Percentiles rank a stretch among this genome's conserved stretches.
phyloP scores from a whole-genome alignment of 345 rosid species.

The Garcia nutans region DNA sequence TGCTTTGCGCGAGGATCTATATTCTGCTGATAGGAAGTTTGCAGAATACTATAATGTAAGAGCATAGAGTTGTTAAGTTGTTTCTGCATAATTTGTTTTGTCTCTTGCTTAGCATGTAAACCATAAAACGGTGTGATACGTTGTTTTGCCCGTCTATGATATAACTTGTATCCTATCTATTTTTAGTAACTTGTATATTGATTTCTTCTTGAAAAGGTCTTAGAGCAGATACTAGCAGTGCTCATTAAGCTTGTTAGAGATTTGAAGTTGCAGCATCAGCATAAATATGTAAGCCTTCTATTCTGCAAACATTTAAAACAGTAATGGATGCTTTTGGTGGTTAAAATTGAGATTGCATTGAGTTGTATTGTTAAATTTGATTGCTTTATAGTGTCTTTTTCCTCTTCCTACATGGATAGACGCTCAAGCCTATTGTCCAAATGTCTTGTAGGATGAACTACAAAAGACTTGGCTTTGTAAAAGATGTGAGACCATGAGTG shows the following conservation, averaged over 20 bases:
- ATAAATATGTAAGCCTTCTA: conserved; percentile 67
- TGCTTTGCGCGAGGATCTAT: conserved; percentile 86
- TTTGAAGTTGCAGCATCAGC: conserved; percentile 91
- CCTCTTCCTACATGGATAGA: not conserved
- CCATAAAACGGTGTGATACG: not conserved
- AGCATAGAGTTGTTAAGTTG: conserved; percentile 13
- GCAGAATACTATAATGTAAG: conserved; percentile 89
- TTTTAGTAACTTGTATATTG: conserved; percentile 12
- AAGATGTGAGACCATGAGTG: conserved; percentile 96
- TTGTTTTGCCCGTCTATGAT: not conserved
- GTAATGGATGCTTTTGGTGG: too few species aligned
- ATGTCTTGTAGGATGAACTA: conserved; percentile 64
- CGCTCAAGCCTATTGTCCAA: conserved; percentile 7
- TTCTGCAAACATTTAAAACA: not conserved
- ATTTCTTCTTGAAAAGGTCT: conserved; percentile 52
- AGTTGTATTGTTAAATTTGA: not conserved
- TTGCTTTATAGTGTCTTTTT: not conserved
- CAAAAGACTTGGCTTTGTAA: conserved; percentile 94
- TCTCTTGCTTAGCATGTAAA: not conserved
- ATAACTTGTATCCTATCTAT: not conserved
- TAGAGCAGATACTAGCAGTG: conserved; percentile 93
- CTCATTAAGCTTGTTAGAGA: conserved; percentile 97
- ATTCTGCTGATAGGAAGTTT: conserved; percentile 89
- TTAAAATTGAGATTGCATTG: not conserved
- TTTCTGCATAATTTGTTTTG: not conserved